Percentiles rank a stretch among this genome's conserved stretches.
phyloP scores from a whole-genome alignment of 2,329 filamentous ascomycete species.

The Fusarium citri region DNA sequence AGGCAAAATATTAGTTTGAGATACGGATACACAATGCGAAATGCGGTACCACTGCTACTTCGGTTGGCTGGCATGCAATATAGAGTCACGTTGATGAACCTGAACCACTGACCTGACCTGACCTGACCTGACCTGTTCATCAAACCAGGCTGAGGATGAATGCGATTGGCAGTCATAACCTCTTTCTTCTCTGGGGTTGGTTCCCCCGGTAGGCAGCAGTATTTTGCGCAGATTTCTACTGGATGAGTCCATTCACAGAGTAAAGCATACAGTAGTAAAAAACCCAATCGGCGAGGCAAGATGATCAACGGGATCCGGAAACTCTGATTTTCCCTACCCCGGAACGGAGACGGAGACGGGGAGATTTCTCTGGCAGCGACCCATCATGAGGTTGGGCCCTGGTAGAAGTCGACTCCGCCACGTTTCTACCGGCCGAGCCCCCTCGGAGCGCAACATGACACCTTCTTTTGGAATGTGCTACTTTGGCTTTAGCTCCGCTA shows the following conservation, averaged over 20 bases:
- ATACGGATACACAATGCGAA: neutral
- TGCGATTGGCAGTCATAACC: conserved; percentile 24
- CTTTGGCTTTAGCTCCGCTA: conserved; percentile 10
- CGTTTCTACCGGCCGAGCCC: conserved; percentile 38
- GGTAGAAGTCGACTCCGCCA: conserved; percentile 35
- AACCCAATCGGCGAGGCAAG: conserved; percentile 3
- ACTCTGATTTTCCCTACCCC: conserved; percentile 7
- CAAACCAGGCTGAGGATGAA: neutral
- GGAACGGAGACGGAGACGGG: conserved; percentile 13
- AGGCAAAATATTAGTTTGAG: neutral
- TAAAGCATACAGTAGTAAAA: neutral
- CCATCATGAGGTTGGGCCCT: neutral
- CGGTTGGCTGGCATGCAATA: conserved; percentile 8
- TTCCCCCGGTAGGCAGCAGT: conserved; percentile 33
- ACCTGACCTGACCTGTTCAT: conserved; percentile 2
- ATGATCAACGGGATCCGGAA: conserved; percentile 15
- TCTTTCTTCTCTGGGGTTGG: conserved; percentile 35
- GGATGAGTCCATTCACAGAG: conserved; percentile 13
- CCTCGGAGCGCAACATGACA: conserved; percentile 24
- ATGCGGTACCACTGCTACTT: conserved; percentile 32
- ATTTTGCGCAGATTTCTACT: conserved; percentile 15
- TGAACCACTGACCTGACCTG: neutral
- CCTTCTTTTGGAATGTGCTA: conserved; percentile 22
- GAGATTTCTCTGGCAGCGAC: conserved; percentile 9
- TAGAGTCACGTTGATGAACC: conserved; percentile 6